A percentile compares a stretch with the other conserved stretches of the same genome.
These are phyloP conservation scores for Quercus wislizeni DNA, from an alignment of 306 rosid species.

Conservation along the genomic window DNA sequence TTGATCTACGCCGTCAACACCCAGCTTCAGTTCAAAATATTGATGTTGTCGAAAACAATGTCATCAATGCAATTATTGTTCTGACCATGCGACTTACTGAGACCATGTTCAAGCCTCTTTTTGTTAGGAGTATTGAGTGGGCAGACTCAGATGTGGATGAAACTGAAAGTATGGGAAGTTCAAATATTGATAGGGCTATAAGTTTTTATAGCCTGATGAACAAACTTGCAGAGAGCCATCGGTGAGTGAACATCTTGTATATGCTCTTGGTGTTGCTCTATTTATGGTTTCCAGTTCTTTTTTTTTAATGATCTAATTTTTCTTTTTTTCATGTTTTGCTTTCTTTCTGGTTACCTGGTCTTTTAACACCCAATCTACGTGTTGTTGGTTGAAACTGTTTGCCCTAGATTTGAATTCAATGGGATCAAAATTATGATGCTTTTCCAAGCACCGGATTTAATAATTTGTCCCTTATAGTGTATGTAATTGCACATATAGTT, in stretches of 20 bases:
- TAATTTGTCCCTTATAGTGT: not conserved
- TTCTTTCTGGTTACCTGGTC: not conserved
- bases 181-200: constrained; percentile 64
- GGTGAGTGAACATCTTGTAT: constrained; percentile 48
- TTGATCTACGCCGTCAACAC: constrained; percentile 71
- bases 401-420: not conserved
- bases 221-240: constrained; percentile 75
- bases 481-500: not conserved
- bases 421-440: not conserved
- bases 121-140: constrained; percentile 86
- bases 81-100: constrained; percentile 87
- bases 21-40: constrained; percentile 58
- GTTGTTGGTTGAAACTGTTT: not conserved
- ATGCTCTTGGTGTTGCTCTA: constrained; percentile 1
- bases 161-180: constrained; percentile 38
- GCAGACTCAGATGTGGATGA: constrained; percentile 65
- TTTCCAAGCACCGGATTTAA: not conserved
- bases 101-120: constrained; percentile 86
- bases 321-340: not conserved
- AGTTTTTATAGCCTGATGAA: constrained; percentile 80
- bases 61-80: constrained; percentile 49
- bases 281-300: not conserved
- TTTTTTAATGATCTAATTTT: constrained; percentile 1
- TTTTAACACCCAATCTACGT: not conserved
- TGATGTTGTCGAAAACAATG: constrained; percentile 62